These are phyloP conservation scores for Spirogloea muscicola DNA, from an alignment of 139 green algal species.

Conservation along the genomic window DNA sequence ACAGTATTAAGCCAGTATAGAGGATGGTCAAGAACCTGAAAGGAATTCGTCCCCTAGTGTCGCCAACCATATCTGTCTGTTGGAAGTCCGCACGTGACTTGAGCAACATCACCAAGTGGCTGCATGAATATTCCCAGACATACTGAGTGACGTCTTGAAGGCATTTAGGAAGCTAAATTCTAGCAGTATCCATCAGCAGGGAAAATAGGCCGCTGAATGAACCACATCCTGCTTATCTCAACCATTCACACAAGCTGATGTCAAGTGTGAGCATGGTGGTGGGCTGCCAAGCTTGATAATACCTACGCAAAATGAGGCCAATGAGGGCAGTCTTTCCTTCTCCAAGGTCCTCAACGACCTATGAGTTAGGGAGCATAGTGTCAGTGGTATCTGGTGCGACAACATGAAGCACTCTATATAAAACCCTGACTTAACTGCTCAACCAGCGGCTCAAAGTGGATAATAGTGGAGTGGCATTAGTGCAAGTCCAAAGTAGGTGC, in stretches of 20 bases:
- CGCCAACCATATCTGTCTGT: too few species aligned
- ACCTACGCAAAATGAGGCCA: slow-evolving; percentile 48
- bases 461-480: background rate
- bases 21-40: too few species aligned
- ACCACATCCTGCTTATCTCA: too few species aligned
- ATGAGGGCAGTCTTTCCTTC: slow-evolving; percentile 38
- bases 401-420: background rate
- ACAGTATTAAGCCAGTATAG: too few species aligned
- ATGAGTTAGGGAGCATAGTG: background rate
- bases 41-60: too few species aligned
- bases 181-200: background rate
- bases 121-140: background rate
- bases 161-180: background rate
- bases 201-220: background rate
- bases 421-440: too few species aligned
- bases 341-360: slow-evolving; percentile 19
- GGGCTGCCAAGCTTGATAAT: background rate
- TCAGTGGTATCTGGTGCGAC: background rate
- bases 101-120: slow-evolving; percentile 48
- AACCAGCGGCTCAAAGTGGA: background rate
- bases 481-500: background rate
- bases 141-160: background rate
- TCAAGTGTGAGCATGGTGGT: background rate
- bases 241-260: background rate
- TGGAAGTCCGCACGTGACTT: slow-evolving; percentile 39